Evolutionary conservation across 768 basidiomycete species (phyloP).

Genomic region (Tubosaeta brunneosetosa): DNA sequence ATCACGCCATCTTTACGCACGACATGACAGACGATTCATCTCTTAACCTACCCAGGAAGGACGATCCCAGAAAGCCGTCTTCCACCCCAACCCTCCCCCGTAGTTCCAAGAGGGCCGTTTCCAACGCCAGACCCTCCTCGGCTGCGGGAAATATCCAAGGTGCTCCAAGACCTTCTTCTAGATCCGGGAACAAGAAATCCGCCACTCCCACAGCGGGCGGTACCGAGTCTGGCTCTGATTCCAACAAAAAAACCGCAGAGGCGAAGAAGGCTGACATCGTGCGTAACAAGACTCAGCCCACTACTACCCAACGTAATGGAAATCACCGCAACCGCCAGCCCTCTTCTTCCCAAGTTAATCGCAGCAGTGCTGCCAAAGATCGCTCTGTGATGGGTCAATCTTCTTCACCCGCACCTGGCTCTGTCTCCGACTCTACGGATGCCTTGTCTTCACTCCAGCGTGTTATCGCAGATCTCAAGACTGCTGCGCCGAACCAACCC

Average conservation of each 20-base stretch:
- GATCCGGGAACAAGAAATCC: slow-evolving; percentile 61
- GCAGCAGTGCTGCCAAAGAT: slow-evolving; percentile 48
- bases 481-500: slow-evolving; percentile 55
- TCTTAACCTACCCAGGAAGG: slow-evolving; percentile 52
- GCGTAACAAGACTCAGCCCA: slow-evolving; percentile 52
- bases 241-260: slow-evolving; percentile 57
- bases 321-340: slow-evolving; percentile 54
- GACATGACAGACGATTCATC: slow-evolving; percentile 82
- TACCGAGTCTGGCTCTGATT: slow-evolving; percentile 69
- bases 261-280: slow-evolving; percentile 45
- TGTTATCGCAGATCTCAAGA: slow-evolving; percentile 91
- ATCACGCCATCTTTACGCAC: slow-evolving; percentile 56
- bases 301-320: slow-evolving; percentile 41
- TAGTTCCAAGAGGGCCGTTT: slow-evolving; percentile 54
- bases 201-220: slow-evolving; percentile 33
- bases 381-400: slow-evolving; percentile 36
- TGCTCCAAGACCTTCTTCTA: slow-evolving; percentile 56
- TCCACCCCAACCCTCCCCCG: slow-evolving; percentile 46
- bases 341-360: slow-evolving; percentile 54
- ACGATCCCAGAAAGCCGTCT: slow-evolving; percentile 60
- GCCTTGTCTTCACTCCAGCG: slow-evolving; percentile 86
- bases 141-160: slow-evolving; percentile 41
- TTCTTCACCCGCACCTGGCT: slow-evolving; percentile 45
- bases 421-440: slow-evolving; percentile 64
- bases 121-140: slow-evolving; percentile 40